Evolutionary conservation across 306 rosid species (phyloP).

Genomic region (Pyrus pyrifolia): DNA sequence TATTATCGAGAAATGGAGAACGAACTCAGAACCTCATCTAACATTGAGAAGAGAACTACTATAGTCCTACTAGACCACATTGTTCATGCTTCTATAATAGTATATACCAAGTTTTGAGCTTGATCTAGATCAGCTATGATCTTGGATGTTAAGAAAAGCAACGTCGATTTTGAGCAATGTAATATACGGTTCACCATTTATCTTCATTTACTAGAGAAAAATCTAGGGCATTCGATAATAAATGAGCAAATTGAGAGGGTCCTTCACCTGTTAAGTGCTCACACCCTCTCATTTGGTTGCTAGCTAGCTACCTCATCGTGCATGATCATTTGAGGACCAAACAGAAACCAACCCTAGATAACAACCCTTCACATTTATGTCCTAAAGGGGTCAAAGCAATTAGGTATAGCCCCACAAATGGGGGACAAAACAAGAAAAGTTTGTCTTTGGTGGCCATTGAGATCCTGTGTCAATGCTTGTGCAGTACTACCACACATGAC

Average conservation of each 20-base stretch:
- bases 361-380: background rate
- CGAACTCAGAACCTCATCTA: too few relatives aligned
- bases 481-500: slow-evolving; percentile 15
- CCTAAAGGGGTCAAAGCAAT: slow-evolving; percentile 1
- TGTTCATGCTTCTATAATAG: background rate
- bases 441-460: background rate
- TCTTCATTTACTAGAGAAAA: background rate
- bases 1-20: too few relatives aligned
- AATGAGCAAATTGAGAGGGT: background rate
- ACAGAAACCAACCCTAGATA: background rate
- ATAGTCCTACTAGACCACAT: background rate
- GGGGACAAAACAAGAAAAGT: background rate
- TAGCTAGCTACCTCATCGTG: background rate
- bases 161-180: background rate
- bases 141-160: too few relatives aligned
- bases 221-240: background rate
- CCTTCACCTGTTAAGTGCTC: background rate
- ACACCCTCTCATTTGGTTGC: background rate
- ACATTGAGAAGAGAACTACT: too few relatives aligned
- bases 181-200: too few relatives aligned
- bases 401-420: background rate
- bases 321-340: background rate
- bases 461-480: background rate
- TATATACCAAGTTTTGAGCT: background rate
- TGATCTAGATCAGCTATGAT: background rate